These are phyloP conservation scores for Talaromyces rugulosus DNA, from an alignment of 2,329 filamentous ascomycete species.

Conservation along the genomic window DNA sequence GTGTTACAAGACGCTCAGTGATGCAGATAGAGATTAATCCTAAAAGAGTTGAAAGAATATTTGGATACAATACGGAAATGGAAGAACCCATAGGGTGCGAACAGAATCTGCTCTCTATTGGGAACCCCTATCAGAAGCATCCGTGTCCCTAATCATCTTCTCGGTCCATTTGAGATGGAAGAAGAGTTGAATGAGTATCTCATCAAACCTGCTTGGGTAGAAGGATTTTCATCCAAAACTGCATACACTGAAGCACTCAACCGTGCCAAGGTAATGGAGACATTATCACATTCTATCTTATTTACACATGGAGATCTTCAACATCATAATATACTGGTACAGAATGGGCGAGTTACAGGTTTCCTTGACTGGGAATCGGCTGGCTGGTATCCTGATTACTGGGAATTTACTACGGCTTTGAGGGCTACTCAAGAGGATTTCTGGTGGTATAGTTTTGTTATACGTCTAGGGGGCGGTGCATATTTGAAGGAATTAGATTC, in stretches of 20 bases:
- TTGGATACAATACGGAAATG: constrained; percentile 29
- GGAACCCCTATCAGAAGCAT: constrained; percentile 26
- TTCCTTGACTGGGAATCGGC: constrained; percentile 39
- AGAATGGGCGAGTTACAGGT: constrained; percentile 18
- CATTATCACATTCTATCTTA: constrained; percentile 16
- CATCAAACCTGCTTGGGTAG: constrained; percentile 7
- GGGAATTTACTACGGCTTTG: constrained; percentile 33
- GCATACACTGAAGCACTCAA: constrained; percentile 17
- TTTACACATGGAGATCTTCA: constrained; percentile 29
- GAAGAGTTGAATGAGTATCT: constrained; percentile 22
- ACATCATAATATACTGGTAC: constrained; percentile 28
- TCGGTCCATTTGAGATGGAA: constrained; percentile 13
- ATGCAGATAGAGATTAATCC: constrained; percentile 23
- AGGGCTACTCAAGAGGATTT: constrained; percentile 6
- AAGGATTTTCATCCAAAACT: constrained; percentile 16
- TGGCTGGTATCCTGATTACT: constrained; percentile 39
- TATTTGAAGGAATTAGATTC: constrained; percentile 18
- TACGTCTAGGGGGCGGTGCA: constrained; percentile 13
- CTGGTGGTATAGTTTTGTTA: constrained; percentile 19
- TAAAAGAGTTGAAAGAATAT: constrained; percentile 27
- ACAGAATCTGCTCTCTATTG: constrained; percentile 26
- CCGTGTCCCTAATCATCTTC: constrained; percentile 22
- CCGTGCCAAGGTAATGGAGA: constrained; percentile 14
- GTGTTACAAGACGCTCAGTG: constrained; percentile 25
- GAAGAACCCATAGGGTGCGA: constrained; percentile 21